Conservation (phyloP, 306 rosid species). For the Prunus persica region Prunus_persica_NCBIv2 NC_034015.1:17217501-17218000, state of each 20-base stretch:
- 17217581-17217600: constrained; percentile 41
- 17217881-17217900: constrained; percentile 47
- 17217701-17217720: constrained; percentile 30
- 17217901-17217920: constrained; percentile 41
- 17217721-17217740: constrained; percentile 45
- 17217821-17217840: constrained; percentile 32
- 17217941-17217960: not conserved
- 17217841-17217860: constrained; percentile 44
- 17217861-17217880: constrained; percentile 36
- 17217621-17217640: constrained; percentile 52
- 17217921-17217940: constrained; percentile 25
- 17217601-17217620: constrained; percentile 51
- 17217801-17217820: constrained; percentile 49
- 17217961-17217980: constrained; percentile 14
- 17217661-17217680: constrained; percentile 38
- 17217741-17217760: constrained; percentile 50
- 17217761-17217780: constrained; percentile 43
- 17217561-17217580: constrained; percentile 37
- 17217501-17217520: constrained; percentile 48
- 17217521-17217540: constrained; percentile 32
- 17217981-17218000: constrained; percentile 25
- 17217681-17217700: constrained; percentile 37
- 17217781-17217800: constrained; percentile 45
- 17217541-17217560: constrained; percentile 41
- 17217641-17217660: constrained; percentile 47